A percentile compares a stretch with the other conserved stretches of the same genome.
phyloP scores from a whole-genome alignment of 1,284 basidiomycete species.

The Anthracocystis walkeri region DNA sequence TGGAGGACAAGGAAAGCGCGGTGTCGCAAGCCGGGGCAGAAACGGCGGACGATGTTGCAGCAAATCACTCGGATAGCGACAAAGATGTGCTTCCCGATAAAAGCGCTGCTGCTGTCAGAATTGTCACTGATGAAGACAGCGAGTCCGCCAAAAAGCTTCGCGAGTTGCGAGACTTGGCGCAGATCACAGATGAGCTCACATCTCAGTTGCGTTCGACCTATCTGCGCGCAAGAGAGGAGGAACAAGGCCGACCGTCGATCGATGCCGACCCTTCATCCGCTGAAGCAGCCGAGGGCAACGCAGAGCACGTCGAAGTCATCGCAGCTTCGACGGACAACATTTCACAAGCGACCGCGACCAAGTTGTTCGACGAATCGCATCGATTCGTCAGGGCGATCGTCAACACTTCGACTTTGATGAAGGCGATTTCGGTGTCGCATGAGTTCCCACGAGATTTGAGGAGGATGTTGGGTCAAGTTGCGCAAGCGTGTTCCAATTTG shows the following conservation, averaged over 20 bases:
- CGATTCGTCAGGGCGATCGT: slow-evolving; percentile 61
- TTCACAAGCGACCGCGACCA: slow-evolving; percentile 24
- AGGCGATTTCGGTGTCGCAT: slow-evolving; percentile 49
- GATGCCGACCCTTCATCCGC: slow-evolving; percentile 5
- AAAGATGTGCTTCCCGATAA: slow-evolving; percentile 10
- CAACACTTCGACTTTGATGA: slow-evolving; percentile 60
- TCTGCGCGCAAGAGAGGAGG: slow-evolving; percentile 39
- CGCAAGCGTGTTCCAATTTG: slow-evolving; percentile 55
- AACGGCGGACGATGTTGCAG: neutral
- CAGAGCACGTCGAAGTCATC: neutral
- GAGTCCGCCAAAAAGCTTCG: slow-evolving; percentile 15
- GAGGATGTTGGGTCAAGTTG: slow-evolving; percentile 57
- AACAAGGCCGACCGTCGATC: slow-evolving; percentile 21
- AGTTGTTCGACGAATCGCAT: slow-evolving; percentile 58
- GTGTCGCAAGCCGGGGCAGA: neutral
- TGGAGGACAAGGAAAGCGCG: slow-evolving; percentile 4
- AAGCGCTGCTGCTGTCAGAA: neutral
- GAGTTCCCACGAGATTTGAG: slow-evolving; percentile 57
- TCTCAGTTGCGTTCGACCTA: slow-evolving; percentile 48
- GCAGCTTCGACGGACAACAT: slow-evolving; percentile 33
- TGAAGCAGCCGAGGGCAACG: neutral
- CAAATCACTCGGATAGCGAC: slow-evolving; percentile 8
- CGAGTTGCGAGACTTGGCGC: slow-evolving; percentile 33
- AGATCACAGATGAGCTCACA: slow-evolving; percentile 42
- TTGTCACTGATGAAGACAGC: neutral